phyloP scores from a whole-genome alignment of 2,329 filamentous ascomycete species.

The Scleromitrula shiraiana region DNA sequence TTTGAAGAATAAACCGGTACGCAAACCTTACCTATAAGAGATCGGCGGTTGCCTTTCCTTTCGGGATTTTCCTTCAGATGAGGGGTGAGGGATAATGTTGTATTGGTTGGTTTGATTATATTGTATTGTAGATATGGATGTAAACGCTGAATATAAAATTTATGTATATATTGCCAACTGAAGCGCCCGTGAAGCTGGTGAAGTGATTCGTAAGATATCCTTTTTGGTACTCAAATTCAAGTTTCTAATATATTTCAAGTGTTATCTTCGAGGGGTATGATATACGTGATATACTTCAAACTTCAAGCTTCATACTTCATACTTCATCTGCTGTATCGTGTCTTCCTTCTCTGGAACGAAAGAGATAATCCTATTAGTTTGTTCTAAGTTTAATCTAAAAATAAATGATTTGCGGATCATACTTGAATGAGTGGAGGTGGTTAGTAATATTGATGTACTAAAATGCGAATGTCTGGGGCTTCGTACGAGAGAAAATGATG shows the following conservation, averaged over 20 bases:
- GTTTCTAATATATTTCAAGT: background rate
- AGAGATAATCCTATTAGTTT: background rate
- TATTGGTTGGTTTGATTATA: too few relatives aligned
- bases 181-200: background rate
- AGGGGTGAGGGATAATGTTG: background rate
- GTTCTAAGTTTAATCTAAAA: slow-evolving; percentile 6
- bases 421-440: background rate
- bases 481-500: background rate
- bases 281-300: too few relatives aligned
- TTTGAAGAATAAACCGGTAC: background rate
- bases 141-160: slow-evolving; percentile 2
- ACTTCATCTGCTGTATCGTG: too few relatives aligned
- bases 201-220: background rate
- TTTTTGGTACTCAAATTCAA: background rate
- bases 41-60: background rate
- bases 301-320: too few relatives aligned
- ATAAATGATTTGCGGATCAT: slow-evolving; percentile 5
- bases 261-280: background rate
- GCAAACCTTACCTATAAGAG: background rate
- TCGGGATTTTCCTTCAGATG: background rate
- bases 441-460: background rate
- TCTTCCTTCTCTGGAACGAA: too few relatives aligned
- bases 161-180: too few relatives aligned
- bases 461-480: background rate
- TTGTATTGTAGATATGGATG: slow-evolving; percentile 1